Percentiles rank a stretch among this genome's conserved stretches.
Evolutionary conservation across 345 rosid genomes (phyloP).

Genomic region (Nasturtium officinale): DNA sequence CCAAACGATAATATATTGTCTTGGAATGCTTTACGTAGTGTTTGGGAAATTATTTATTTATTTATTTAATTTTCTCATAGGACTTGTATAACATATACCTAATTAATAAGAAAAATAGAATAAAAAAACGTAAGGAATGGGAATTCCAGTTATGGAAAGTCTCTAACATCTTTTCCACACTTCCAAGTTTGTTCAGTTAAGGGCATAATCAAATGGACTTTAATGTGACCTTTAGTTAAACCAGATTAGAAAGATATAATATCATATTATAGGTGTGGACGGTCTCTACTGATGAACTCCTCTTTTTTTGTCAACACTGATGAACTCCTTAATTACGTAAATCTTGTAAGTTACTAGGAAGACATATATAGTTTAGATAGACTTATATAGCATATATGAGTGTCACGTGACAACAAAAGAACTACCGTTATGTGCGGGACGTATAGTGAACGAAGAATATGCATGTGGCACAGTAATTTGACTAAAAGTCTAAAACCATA

Average conservation of each 20-base stretch:
- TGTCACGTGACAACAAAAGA: conserved; percentile 26
- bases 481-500: not conserved
- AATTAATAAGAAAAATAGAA: not conserved
- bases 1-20: not conserved
- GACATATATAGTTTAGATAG: not conserved
- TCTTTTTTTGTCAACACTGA: too few species aligned
- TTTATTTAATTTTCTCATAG: not conserved
- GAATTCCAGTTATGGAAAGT: conserved; percentile 20
- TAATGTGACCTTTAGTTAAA: conserved; percentile 1
- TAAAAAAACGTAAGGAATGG: conserved; percentile 3
- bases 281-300: conserved; percentile 24
- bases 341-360: conserved; percentile 4
- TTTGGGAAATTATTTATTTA: not conserved
- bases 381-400: conserved; percentile 2
- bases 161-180: not conserved
- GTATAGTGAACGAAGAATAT: conserved; percentile 31
- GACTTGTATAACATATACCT: not conserved
- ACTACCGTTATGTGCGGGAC: conserved; percentile 29
- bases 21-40: not conserved
- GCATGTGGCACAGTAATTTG: conserved; percentile 40
- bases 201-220: conserved; percentile 23
- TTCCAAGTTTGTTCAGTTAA: conserved; percentile 25
- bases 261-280: conserved; percentile 26
- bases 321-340: not conserved
- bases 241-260: not conserved